These are phyloP conservation scores for Nidularia pulvinata DNA, from an alignment of 768 basidiomycete genomes.

Conservation along the genomic window DNA sequence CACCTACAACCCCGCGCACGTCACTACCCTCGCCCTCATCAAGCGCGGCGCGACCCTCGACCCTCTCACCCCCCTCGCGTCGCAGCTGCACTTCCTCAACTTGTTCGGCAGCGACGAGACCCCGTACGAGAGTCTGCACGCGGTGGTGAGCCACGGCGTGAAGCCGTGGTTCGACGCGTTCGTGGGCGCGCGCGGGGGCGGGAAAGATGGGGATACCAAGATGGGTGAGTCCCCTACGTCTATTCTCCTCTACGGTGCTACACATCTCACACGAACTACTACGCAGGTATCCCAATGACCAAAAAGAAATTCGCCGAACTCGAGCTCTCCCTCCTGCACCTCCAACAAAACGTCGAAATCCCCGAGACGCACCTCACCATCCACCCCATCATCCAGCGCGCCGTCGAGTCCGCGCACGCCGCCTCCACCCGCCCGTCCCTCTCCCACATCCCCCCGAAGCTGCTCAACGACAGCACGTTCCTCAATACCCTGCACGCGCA, in stretches of 20 bases:
- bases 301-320: constrained; percentile 99
- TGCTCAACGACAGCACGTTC: constrained; percentile 87
- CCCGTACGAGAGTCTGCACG: constrained; percentile 95
- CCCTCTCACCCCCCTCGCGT: constrained; percentile 72
- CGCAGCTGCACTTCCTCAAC: constrained; percentile 91
- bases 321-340: constrained; percentile 89
- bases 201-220: constrained; percentile 78
- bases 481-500: constrained; percentile 92
- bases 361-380: constrained; percentile 94
- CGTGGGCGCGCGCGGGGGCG: constrained; percentile 77
- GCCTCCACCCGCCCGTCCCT: constrained; percentile 66
- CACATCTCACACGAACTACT: not conserved
- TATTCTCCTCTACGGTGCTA: not conserved
- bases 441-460: constrained; percentile 69
- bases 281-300: constrained; percentile 87
- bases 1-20: constrained; percentile 76
- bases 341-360: constrained; percentile 99
- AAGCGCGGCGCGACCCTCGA: constrained; percentile 88
- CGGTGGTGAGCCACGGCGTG: constrained; percentile 92
- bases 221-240: constrained; percentile 47
- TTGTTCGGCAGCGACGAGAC: constrained; percentile 88
- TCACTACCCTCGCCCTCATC: constrained; percentile 92
- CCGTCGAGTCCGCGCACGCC: constrained; percentile 74
- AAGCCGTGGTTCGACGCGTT: constrained; percentile 99
- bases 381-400: constrained; percentile 86